Percentiles rank a stretch among this genome's conserved stretches.
Conservation (phyloP, 768 basidiomycete genomes). For the Serendipita sp. region DNA sequence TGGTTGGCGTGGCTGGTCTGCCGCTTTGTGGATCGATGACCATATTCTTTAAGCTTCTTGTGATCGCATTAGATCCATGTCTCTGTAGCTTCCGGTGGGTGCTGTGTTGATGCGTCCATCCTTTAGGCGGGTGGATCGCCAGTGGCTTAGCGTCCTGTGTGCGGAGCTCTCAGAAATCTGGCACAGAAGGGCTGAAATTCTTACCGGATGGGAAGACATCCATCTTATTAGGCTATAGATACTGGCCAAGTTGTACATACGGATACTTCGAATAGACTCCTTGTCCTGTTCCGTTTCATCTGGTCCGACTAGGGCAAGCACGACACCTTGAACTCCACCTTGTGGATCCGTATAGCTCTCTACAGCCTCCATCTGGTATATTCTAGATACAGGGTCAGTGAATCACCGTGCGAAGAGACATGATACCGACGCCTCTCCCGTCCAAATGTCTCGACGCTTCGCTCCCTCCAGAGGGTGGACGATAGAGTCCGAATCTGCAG, state of each 20-base stretch:
- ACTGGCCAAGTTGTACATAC: conserved; percentile 76
- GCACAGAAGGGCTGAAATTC: conserved; percentile 4
- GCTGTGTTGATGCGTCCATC: not conserved
- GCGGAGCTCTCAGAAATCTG: conserved; percentile 6
- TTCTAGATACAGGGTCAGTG: conserved; percentile 25
- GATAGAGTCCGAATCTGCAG: conserved; percentile 21
- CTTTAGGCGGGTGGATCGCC: conserved; percentile 19
- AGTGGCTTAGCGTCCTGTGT: conserved; percentile 43
- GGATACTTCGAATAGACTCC: conserved; percentile 39
- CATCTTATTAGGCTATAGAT: conserved; percentile 61
- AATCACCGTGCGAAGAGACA: not conserved
- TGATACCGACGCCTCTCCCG: conserved; percentile 51
- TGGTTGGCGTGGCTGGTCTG: conserved; percentile 19
- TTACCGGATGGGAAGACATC: conserved; percentile 51
- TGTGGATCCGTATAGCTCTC: conserved; percentile 45
- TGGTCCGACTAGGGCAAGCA: conserved; percentile 58
- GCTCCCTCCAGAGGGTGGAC: conserved; percentile 54
- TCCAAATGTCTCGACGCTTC: conserved; percentile 50
- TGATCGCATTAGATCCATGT: conserved; percentile 15
- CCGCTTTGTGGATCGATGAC: conserved; percentile 17
- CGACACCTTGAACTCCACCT: conserved; percentile 48
- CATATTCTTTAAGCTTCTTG: conserved; percentile 12
- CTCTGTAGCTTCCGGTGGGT: conserved; percentile 17
- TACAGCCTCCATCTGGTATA: conserved; percentile 62
- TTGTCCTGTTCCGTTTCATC: conserved; percentile 36